These are phyloP conservation scores for Penicillium sp. DNA, from an alignment of 2,329 filamentous ascomycete genomes.

Conservation along the genomic window DNA sequence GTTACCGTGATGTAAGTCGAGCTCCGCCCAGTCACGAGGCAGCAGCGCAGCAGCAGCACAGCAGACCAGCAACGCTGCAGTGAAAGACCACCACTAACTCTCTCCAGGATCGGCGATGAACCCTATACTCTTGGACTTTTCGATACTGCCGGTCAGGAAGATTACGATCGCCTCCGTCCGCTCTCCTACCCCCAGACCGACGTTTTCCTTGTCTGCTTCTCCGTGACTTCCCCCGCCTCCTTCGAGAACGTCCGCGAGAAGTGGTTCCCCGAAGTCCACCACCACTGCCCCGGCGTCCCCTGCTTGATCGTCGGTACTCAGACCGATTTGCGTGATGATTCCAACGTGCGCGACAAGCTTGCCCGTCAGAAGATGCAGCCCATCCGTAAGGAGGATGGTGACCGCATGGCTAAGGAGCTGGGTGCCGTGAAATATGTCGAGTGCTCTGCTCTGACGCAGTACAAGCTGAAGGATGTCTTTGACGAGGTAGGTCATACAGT, in stretches of 20 bases:
- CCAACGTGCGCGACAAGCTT: slow-evolving; percentile 85
- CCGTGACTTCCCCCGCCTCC: slow-evolving; percentile 93
- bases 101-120: slow-evolving; percentile 90
- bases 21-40: too few relatives aligned
- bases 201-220: slow-evolving; percentile 98
- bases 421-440: slow-evolving; percentile 98
- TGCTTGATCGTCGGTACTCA: slow-evolving; percentile 98
- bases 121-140: slow-evolving; percentile 97
- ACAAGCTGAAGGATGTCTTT: slow-evolving; percentile 98
- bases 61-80: too few relatives aligned
- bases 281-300: slow-evolving; percentile 96
- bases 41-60: not conserved
- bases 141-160: slow-evolving; percentile 98
- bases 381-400: slow-evolving; percentile 88
- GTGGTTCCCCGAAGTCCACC: slow-evolving; percentile 98
- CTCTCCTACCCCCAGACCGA: slow-evolving; percentile 98
- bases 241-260: slow-evolving; percentile 99
- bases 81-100: not conserved
- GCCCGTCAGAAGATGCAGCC: slow-evolving; percentile 95
- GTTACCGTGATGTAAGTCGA: slow-evolving; percentile 97
- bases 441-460: slow-evolving; percentile 96
- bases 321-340: slow-evolving; percentile 91
- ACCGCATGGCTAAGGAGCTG: slow-evolving; percentile 95
- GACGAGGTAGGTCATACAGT: slow-evolving; percentile 72
- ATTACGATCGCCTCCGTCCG: slow-evolving; percentile 96